Evolutionary conservation across 2,329 filamentous ascomycete species (phyloP).

Genomic region (Paraphaeosphaeria sporulosa): DNA sequence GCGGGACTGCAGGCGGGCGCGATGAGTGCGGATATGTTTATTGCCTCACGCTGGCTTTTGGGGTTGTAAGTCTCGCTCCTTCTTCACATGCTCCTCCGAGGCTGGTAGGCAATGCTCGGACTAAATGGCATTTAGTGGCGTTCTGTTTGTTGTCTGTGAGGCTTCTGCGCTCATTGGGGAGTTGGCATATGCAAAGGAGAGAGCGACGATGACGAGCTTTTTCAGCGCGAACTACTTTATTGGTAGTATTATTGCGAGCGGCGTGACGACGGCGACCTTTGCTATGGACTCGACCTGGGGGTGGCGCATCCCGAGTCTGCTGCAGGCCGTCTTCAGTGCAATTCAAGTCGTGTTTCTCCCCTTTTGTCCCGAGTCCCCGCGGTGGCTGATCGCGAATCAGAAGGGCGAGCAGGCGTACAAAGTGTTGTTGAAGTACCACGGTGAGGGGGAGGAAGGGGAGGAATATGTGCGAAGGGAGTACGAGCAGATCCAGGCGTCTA

Average conservation of each 20-base stretch:
- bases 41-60: constrained; percentile 1
- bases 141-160: constrained; percentile 2
- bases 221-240: constrained; percentile 6
- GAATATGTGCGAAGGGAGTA: not conserved
- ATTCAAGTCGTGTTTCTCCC: constrained; percentile 1
- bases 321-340: too few species aligned
- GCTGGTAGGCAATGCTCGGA: not conserved
- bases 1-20: constrained; percentile 1
- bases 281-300: constrained; percentile 2
- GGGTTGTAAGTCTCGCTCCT: constrained; percentile 2
- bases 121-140: not conserved
- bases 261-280: constrained; percentile 1
- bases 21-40: constrained; percentile 4
- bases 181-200: constrained; percentile 3
- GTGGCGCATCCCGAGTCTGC: constrained; percentile 2
- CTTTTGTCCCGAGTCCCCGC: not conserved
- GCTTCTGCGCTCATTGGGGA: constrained; percentile 5
- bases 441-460: not conserved
- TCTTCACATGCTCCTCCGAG: not conserved
- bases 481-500: not conserved
- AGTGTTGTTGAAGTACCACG: not conserved
- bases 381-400: constrained; percentile 4
- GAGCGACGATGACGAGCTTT: not conserved
- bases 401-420: not conserved
- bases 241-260: constrained; percentile 1